phyloP scores from a whole-genome alignment of 2,329 filamentous ascomycete species.

The Dichotomopilus funicola region DNA sequence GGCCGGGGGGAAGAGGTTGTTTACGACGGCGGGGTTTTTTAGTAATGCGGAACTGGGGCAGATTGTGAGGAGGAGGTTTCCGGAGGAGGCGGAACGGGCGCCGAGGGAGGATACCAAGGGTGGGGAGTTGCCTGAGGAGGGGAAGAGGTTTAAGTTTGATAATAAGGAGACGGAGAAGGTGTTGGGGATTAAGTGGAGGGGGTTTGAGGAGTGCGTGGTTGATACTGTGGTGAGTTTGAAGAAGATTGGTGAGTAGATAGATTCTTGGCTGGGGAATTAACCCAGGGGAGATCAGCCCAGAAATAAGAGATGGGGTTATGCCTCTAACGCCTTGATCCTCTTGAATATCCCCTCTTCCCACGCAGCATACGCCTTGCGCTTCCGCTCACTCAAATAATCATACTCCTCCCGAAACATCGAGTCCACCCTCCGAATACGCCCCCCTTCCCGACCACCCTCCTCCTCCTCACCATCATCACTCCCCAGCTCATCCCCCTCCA shows the following conservation, averaged over 20 bases:
- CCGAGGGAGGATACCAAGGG: constrained; percentile 40
- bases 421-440: constrained; percentile 45
- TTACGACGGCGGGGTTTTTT: constrained; percentile 43
- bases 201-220: constrained; percentile 53
- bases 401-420: constrained; percentile 73
- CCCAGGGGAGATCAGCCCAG: constrained; percentile 18
- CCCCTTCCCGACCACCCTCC: constrained; percentile 26
- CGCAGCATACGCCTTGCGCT: constrained; percentile 50
- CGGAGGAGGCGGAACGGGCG: constrained; percentile 42
- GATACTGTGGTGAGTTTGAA: constrained; percentile 61
- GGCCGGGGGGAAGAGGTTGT: constrained; percentile 45
- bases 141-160: constrained; percentile 47
- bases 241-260: constrained; percentile 33
- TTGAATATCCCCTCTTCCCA: constrained; percentile 60
- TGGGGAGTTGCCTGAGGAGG: constrained; percentile 35
- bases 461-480: constrained; percentile 31
- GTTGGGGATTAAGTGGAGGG: constrained; percentile 56
- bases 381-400: constrained; percentile 62
- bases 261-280: no score
- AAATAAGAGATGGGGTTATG: background rate
- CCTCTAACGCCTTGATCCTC: constrained; percentile 37
- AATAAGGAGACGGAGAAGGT: constrained; percentile 53
- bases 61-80: constrained; percentile 42
- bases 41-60: constrained; percentile 40
- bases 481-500: constrained; percentile 27